Evolutionary conservation across 805 yeast genomes (phyloP).

Genomic region (Saturnispora zaruensis): DNA sequence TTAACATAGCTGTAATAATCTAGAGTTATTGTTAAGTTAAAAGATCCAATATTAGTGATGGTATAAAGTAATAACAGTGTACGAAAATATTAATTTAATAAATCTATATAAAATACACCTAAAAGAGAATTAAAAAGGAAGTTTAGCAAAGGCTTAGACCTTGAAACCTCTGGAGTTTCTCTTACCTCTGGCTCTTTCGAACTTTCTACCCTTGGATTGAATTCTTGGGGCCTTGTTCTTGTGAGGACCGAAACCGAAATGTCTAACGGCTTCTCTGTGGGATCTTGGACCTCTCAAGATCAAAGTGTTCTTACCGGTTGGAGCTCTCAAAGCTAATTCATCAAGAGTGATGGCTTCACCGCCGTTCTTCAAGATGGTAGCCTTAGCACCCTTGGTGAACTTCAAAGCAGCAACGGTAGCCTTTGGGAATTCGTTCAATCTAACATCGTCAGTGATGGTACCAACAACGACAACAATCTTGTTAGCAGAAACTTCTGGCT

Average conservation of each 20-base stretch:
- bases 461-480: conserved; percentile 98
- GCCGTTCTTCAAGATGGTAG: conserved; percentile 95
- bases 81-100: conserved; percentile 1
- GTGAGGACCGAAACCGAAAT: conserved; percentile 99
- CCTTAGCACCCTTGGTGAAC: conserved; percentile 98
- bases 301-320: conserved; percentile 98
- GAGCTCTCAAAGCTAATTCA: conserved; percentile 98
- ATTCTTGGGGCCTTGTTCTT: conserved; percentile 99
- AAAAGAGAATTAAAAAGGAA: conserved; percentile 5
- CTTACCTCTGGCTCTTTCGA: conserved; percentile 99
- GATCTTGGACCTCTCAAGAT: conserved; percentile 98
- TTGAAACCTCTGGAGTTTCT: conserved; percentile 99
- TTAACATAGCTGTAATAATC: no score
- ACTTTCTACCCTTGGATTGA: conserved; percentile 96
- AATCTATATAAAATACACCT: conserved; percentile 6
- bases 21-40: no score
- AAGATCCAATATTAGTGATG: neutral
- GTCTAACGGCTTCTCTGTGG: conserved; percentile 99
- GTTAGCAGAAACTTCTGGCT: conserved; percentile 73
- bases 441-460: conserved; percentile 97
- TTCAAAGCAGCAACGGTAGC: conserved; percentile 97
- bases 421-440: conserved; percentile 92
- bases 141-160: conserved; percentile 56
- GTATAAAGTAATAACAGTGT: neutral
- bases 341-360: conserved; percentile 99